Evolutionary conservation across 768 basidiomycete genomes (phyloP), one percentile per base, ranked within the genome.

Genomic region (Suillus discolor): DNA sequence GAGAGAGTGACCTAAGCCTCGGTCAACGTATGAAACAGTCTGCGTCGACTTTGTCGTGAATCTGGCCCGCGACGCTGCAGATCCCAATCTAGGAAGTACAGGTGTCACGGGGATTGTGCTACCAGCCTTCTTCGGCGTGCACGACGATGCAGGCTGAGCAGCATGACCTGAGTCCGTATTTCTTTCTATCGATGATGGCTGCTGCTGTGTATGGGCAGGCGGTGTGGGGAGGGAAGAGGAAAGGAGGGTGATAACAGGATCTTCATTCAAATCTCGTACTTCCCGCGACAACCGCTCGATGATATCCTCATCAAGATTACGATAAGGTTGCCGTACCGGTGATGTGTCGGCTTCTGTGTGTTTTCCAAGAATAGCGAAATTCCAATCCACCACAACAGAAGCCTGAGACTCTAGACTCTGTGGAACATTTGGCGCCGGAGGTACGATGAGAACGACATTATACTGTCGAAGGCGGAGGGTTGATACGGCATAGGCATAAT

Each of bases 401-500:
- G 87, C 88, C 62, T 89, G 87, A 31, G 79, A 78, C 65, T 81
- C 85, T 42, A 90, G 77, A 66, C 81, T 85, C 16, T 74, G 69
- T 54, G 85, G 81, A 3, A 78, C 73, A 6, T 73, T 75, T 23
- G 78, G 73, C 38, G 72, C 66, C 2, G 78, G 66, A 13, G 82
- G 81, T 51, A 80, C 79, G 51, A 90, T 75, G 25, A 89, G 67
- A 54, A 89, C 75, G 44, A 89, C 81, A 20, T 79, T 75, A 72
- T 87, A 87, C 55, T 77, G 77, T 64, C 87, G 82, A 62, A 86
- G 79, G 42, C 85, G 83, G 55, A 91, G 76, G 39, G 79, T 78
- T 2, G 89, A 85, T 47, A 89, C 74, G 20, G 85, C 85, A 70
- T 89, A 90, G 4, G 84, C 83, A 69, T 89, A 86, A 72, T 90